These are phyloP conservation scores for Platanthera guangdongensis DNA, from an alignment of 106 monocot genomes.

Conservation along the genomic window DNA sequence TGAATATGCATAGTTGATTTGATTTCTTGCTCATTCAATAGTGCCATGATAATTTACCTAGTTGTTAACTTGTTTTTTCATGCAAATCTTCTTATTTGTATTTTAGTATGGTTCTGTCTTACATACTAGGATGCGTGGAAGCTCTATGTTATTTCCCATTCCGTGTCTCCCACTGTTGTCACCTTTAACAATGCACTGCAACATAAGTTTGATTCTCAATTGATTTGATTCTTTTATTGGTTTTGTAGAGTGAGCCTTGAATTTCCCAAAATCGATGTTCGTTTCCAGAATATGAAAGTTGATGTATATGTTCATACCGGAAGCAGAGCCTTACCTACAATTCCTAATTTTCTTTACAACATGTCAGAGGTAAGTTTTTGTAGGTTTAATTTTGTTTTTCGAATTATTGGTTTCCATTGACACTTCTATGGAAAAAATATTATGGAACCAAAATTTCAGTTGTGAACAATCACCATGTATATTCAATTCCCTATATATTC, in stretches of 20 bases:
- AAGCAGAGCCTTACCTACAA: conserved; percentile 90
- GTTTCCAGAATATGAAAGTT: conserved; percentile 78
- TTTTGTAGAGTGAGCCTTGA: conserved; percentile 64
- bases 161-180: not conserved
- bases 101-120: not conserved
- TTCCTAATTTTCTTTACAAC: conserved; percentile 88
- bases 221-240: not conserved
- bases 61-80: not conserved
- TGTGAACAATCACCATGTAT: not conserved
- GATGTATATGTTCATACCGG: conserved; percentile 88
- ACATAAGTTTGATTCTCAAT: not conserved
- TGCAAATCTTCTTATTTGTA: not conserved
- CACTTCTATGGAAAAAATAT: too few relatives aligned
- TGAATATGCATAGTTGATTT: not conserved
- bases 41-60: not conserved
- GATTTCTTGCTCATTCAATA: not conserved
- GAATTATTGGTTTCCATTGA: too few relatives aligned
- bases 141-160: too few relatives aligned
- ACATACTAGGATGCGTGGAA: too few relatives aligned
- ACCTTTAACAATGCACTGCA: not conserved
- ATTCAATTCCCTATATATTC: not conserved
- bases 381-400: not conserved
- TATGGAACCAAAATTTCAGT: too few relatives aligned
- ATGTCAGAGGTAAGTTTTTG: conserved; percentile 73
- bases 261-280: conserved; percentile 93